Percentiles rank a stretch among this genome's conserved stretches.
Evolutionary conservation across 192 early-diverging fungal species (phyloP).

Genomic region (Coemansia umbellata): DNA sequence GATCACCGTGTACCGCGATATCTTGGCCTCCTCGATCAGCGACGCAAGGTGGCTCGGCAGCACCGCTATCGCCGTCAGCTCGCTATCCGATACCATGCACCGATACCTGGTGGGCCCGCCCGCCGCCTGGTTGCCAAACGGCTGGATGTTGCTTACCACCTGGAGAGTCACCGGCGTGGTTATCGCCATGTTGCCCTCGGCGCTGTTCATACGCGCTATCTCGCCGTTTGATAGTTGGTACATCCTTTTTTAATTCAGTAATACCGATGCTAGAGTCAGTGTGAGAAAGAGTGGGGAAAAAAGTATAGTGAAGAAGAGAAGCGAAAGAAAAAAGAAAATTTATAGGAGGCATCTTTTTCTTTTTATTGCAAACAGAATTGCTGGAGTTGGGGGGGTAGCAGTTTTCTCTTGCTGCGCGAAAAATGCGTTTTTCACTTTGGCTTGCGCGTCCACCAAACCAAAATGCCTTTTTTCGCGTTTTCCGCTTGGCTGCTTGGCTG

Average conservation of each 20-base stretch:
- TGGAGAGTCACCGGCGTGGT: constrained; percentile 21
- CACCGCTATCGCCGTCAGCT: constrained; percentile 29
- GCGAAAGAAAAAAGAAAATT: constrained; percentile 1
- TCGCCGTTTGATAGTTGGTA: constrained; percentile 37
- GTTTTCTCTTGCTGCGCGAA: too few species aligned
- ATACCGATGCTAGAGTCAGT: too few species aligned
- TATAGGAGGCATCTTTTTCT: background rate
- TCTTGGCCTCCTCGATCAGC: constrained; percentile 22
- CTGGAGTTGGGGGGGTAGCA: too few species aligned
- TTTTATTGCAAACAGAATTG: too few species aligned
- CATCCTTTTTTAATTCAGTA: too few species aligned
- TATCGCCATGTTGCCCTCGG: constrained; percentile 15
- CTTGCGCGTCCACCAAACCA: too few species aligned
- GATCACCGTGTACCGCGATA: constrained; percentile 33
- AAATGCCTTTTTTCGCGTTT: too few species aligned
- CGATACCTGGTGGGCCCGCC: constrained; percentile 23
- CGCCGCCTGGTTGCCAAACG: constrained; percentile 24
- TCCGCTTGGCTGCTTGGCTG: too few species aligned
- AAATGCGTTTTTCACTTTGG: too few species aligned
- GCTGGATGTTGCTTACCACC: constrained; percentile 36
- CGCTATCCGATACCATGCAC: constrained; percentile 48
- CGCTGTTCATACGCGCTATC: constrained; percentile 22
- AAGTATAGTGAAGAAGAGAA: background rate
- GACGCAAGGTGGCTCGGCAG: constrained; percentile 32
- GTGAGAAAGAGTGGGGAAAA: background rate